Conservation (phyloP, 192 early-diverging fungal species). For the Backusella tarrabulga region DNA sequence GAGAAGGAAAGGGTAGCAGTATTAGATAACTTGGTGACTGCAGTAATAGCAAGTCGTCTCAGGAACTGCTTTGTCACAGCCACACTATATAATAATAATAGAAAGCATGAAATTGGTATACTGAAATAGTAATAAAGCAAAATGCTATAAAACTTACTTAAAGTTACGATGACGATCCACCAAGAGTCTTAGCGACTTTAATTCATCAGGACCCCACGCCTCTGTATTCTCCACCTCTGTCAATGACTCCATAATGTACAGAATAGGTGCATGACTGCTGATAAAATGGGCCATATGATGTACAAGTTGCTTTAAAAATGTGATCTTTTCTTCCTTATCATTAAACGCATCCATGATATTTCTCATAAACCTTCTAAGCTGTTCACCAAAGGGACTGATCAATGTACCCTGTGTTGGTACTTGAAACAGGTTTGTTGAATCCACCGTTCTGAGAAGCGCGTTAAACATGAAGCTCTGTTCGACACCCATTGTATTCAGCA, state of each 20-base stretch:
- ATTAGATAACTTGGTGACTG: conserved; percentile 9
- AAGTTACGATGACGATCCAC: conserved; percentile 32
- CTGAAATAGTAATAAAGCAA: not conserved
- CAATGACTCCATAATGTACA: conserved; percentile 29
- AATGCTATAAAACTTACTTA: not conserved
- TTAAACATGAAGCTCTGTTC: conserved; percentile 30
- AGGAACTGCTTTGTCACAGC: conserved; percentile 20
- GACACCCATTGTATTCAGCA: conserved; percentile 14
- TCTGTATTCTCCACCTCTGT: conserved; percentile 11
- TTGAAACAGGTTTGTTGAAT: conserved; percentile 23
- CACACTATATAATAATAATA: conserved; percentile 1
- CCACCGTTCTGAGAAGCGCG: conserved; percentile 20
- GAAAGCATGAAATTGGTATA: not conserved
- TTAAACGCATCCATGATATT: conserved; percentile 18
- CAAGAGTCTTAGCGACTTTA: conserved; percentile 29
- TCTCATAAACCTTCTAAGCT: conserved; percentile 18
- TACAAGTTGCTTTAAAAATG: conserved; percentile 26
- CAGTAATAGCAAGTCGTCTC: conserved; percentile 20
- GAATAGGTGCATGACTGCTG: conserved; percentile 19
- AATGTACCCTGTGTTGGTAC: conserved; percentile 25
- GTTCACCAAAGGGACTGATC: conserved; percentile 34
- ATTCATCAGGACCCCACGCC: conserved; percentile 32
- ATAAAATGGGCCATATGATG: conserved; percentile 32
- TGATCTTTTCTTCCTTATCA: conserved; percentile 20
- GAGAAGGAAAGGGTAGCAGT: conserved; percentile 18